A percentile compares a stretch with the other conserved stretches of the same genome.
phyloP scores from a whole-genome alignment of 176 grass and related monocot species.

The Triticum monococcum region DNA sequence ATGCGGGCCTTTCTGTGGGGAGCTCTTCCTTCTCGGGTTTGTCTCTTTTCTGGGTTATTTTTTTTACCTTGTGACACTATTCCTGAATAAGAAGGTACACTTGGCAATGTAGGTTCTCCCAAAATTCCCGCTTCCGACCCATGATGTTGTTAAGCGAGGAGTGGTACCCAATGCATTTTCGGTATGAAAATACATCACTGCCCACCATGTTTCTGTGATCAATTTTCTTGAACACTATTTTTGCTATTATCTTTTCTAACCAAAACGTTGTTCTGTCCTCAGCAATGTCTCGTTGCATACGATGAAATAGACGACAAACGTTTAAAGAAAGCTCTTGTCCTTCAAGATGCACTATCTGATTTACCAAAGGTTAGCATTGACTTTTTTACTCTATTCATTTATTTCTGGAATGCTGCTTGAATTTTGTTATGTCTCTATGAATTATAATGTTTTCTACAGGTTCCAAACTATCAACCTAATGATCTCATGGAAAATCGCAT shows the following conservation, averaged over 20 bases:
- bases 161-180: constrained; percentile 47
- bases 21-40: constrained; percentile 58
- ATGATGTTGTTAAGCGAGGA: constrained; percentile 62
- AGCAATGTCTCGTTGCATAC: constrained; percentile 67
- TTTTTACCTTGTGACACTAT: background rate
- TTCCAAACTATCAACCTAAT: constrained; percentile 48
- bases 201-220: background rate
- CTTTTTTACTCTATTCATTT: background rate
- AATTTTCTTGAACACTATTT: background rate
- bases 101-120: constrained; percentile 45
- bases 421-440: background rate
- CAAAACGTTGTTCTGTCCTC: constrained; percentile 4
- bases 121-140: constrained; percentile 62
- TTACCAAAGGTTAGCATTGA: constrained; percentile 36
- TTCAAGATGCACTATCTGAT: constrained; percentile 70
- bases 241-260: background rate
- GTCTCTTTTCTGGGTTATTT: background rate
- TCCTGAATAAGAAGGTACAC: background rate
- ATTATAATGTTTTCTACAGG: constrained; percentile 21
- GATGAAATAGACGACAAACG: constrained; percentile 30
- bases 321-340: constrained; percentile 42
- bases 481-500: constrained; percentile 38
- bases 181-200: constrained; percentile 26
- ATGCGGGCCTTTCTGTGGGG: constrained; percentile 67
- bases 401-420: background rate